phyloP scores from a whole-genome alignment of 1,139 yeast genomes.

The Magnusiomyces starmeri region DNA sequence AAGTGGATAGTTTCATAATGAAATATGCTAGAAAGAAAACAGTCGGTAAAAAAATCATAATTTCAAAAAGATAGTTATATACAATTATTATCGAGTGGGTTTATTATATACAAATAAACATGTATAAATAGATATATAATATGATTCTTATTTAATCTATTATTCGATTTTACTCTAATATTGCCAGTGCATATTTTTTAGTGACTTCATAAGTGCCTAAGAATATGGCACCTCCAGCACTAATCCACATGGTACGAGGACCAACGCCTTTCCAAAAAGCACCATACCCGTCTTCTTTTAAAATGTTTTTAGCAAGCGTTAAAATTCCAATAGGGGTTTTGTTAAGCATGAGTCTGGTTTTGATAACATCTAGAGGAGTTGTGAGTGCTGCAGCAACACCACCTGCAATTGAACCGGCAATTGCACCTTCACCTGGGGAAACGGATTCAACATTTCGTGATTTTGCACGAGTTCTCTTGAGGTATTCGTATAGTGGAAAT shows the following conservation, averaged over 20 bases:
- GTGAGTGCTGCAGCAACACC: constrained; percentile 91
- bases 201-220: constrained; percentile 87
- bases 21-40: constrained; percentile 67
- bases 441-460: constrained; percentile 37
- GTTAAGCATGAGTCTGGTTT: constrained; percentile 83
- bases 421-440: constrained; percentile 71
- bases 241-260: constrained; percentile 94
- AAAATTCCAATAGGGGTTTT: constrained; percentile 44
- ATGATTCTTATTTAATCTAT: background rate
- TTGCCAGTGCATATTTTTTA: constrained; percentile 27
- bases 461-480: constrained; percentile 44
- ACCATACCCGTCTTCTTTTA: constrained; percentile 55
- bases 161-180: too few species aligned
- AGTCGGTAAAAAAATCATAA: constrained; percentile 41
- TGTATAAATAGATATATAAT: background rate
- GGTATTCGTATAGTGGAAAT: constrained; percentile 82
- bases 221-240: constrained; percentile 97
- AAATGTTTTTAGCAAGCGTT: constrained; percentile 34
- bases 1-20: constrained; percentile 62
- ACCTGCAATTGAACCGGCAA: constrained; percentile 93
- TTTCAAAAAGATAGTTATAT: constrained; percentile 5
- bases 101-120: background rate
- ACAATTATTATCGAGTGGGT: background rate
- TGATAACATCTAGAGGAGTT: constrained; percentile 87
- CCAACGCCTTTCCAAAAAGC: constrained; percentile 82